Evolutionary conservation across 2,329 filamentous ascomycete species (phyloP).

Genomic region (Aureobasidium sp.): DNA sequence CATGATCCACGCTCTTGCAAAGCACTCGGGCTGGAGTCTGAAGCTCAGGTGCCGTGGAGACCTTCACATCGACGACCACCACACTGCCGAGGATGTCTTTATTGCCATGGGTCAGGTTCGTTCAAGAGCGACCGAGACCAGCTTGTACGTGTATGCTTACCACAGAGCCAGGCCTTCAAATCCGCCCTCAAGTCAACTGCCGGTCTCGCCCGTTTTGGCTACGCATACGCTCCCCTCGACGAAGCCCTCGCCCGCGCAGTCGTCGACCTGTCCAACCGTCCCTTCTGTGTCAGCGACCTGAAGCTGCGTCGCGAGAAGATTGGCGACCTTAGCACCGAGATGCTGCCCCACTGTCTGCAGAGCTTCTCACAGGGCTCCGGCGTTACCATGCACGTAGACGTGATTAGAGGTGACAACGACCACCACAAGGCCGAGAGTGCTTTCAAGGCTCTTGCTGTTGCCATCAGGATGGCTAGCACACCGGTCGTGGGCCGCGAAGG

Average conservation of each 20-base stretch:
- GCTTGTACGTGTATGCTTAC: background rate
- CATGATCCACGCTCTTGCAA: conserved; percentile 94
- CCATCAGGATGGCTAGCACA: conserved; percentile 68
- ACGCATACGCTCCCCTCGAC: conserved; percentile 87
- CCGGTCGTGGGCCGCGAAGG: conserved; percentile 74
- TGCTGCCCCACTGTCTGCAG: conserved; percentile 93
- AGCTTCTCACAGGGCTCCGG: conserved; percentile 88
- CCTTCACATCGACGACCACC: conserved; percentile 95
- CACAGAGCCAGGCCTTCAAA: conserved; percentile 57
- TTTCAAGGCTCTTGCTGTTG: conserved; percentile 92
- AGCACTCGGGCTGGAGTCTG: conserved; percentile 92
- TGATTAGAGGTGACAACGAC: conserved; percentile 83
- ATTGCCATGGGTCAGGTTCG: conserved; percentile 66
- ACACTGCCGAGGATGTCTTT: conserved; percentile 93
- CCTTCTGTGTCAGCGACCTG: conserved; percentile 75
- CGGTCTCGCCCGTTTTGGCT: conserved; percentile 84
- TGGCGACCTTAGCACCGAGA: conserved; percentile 87
- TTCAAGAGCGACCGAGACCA: background rate
- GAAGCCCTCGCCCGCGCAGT: conserved; percentile 91
- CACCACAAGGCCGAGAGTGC: conserved; percentile 94
- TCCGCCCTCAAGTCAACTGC: conserved; percentile 67
- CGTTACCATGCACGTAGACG: conserved; percentile 93
- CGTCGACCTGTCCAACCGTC: conserved; percentile 88
- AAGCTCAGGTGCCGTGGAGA: conserved; percentile 78
- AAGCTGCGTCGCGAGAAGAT: conserved; percentile 88